These are phyloP conservation scores for Yamadazyma sp. DNA, from an alignment of 805 yeast species.

Conservation along the genomic window DNA sequence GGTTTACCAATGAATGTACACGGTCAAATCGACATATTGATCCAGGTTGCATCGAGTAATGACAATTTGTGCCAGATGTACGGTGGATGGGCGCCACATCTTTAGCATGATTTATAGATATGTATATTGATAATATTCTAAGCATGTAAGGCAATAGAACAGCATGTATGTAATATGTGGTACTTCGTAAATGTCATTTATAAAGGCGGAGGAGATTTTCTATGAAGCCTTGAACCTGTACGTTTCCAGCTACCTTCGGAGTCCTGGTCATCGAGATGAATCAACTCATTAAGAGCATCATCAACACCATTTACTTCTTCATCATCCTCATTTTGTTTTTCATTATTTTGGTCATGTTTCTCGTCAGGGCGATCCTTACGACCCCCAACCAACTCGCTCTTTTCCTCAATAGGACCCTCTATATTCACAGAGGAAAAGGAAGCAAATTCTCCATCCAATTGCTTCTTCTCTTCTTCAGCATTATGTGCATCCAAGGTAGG, in stretches of 20 bases:
- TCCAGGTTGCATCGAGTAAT: slow-evolving; percentile 74
- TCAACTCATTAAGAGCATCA: slow-evolving; percentile 7
- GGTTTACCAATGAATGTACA: slow-evolving; percentile 85
- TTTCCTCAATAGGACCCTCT: no score
- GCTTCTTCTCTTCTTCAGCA: no score
- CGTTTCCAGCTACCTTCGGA: background rate
- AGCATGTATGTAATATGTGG: slow-evolving; percentile 1
- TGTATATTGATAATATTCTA: background rate
- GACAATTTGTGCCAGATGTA: slow-evolving; percentile 83
- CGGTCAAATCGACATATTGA: slow-evolving; percentile 89
- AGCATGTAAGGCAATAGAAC: background rate
- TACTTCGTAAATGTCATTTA: slow-evolving; percentile 1
- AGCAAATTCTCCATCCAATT: no score
- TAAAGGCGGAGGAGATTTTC: slow-evolving; percentile 21
- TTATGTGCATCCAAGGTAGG: slow-evolving; percentile 1
- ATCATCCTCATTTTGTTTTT: no score
- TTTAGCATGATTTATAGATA: slow-evolving; percentile 15
- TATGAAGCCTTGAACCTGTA: slow-evolving; percentile 10
- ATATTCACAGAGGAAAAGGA: no score
- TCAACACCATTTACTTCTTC: background rate
- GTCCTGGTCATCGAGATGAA: slow-evolving; percentile 4
- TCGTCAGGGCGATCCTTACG: no score
- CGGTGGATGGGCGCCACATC: slow-evolving; percentile 76
- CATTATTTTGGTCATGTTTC: no score
- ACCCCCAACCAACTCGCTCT: no score